A percentile compares a stretch with the other conserved stretches of the same genome.
phyloP scores from a whole-genome alignment of 352 stramenopile genomes.

The Phytophthora megakarya region DNA sequence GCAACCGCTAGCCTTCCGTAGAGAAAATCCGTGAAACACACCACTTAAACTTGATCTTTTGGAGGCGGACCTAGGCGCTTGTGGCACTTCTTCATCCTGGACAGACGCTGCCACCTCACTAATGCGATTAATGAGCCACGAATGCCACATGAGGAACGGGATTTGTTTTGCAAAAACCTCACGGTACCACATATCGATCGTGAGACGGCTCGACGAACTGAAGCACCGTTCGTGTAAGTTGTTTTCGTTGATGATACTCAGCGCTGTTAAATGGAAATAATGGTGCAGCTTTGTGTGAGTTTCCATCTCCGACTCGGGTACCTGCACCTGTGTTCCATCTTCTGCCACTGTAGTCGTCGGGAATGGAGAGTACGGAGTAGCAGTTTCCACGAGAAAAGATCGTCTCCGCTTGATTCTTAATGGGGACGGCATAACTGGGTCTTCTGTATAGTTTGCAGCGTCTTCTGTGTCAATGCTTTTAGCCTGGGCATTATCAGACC shows the following conservation, averaged over 20 bases:
- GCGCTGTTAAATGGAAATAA: slow-evolving; percentile 87
- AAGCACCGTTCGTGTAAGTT: slow-evolving; percentile 80
- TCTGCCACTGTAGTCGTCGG: slow-evolving; percentile 31
- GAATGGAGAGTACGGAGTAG: slow-evolving; percentile 45
- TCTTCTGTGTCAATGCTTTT: slow-evolving; percentile 3
- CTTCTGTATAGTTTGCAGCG: background rate
- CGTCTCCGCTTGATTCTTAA: slow-evolving; percentile 30
- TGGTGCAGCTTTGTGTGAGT: slow-evolving; percentile 86
- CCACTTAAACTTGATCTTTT: slow-evolving; percentile 13
- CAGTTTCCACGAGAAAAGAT: slow-evolving; percentile 26
- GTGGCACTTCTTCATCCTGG: slow-evolving; percentile 38
- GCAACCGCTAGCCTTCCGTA: slow-evolving; percentile 25
- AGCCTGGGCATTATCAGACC: slow-evolving; percentile 7
- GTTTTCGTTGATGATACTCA: slow-evolving; percentile 90
- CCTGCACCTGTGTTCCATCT: slow-evolving; percentile 43
- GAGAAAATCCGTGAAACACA: slow-evolving; percentile 34
- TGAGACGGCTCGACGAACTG: slow-evolving; percentile 79
- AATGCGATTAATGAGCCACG: slow-evolving; percentile 87
- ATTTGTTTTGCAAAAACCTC: slow-evolving; percentile 72
- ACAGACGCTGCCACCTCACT: slow-evolving; percentile 58
- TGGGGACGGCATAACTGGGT: slow-evolving; percentile 19
- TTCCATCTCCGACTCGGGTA: slow-evolving; percentile 63
- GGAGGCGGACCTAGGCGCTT: slow-evolving; percentile 7
- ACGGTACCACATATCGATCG: slow-evolving; percentile 85
- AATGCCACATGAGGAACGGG: slow-evolving; percentile 80